Base-by-base conservation (phyloP, 140 eudicot genomes). In the Oenanthe javanica region DNA sequence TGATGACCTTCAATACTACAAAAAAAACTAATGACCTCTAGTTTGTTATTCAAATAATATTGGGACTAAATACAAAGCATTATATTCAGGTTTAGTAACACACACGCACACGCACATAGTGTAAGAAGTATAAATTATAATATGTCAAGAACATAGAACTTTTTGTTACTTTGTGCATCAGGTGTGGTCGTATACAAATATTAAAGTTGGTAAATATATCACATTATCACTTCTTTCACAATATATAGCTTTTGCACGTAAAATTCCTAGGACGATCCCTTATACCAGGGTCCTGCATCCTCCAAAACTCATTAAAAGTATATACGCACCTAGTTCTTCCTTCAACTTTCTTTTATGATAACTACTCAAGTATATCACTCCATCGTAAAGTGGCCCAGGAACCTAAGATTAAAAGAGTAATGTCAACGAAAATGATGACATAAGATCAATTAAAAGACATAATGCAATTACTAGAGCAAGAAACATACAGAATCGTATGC, bases 301-400 rank as follows among this genome's bases (percentile, higher is more conserved):
- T 36, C 47, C 66, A 51, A 3, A 36, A 76, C 67, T 6, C 27
- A 61, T 14, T 8, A 1, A 6, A 36, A 76, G 55, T 13, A n/a
- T 45, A 42, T 48, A 36, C 97, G 84, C 88, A 96, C 99, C 93
- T 81, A 87, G 87, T 88, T 91, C 97, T 80, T 96, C 99, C 84
- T 93, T 96, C 83, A 96, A 77, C 81, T 87, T 93, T 84, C 72
- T 84, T 85, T 89, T 96, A 80, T 96, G 99, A 81, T 85, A 89
- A 70, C 64, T 79, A 73, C 82, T 87, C 69, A 96, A 85, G 77
- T 73, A 96, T 77, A 91, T 82, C 77, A 82, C 81, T 51, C 92
- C 93, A 79, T 87, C 87, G 84, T 87, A 91, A 69, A 96, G 89
- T 76, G 97, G 87, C 51, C 85, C 84, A 2, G 85, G 83, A 76